Percentiles rank a stretch among this genome's conserved stretches.
These are phyloP conservation scores for Ustilago cynodontis DNA, from an alignment of 1,284 basidiomycete genomes.

Conservation along the genomic window DNA sequence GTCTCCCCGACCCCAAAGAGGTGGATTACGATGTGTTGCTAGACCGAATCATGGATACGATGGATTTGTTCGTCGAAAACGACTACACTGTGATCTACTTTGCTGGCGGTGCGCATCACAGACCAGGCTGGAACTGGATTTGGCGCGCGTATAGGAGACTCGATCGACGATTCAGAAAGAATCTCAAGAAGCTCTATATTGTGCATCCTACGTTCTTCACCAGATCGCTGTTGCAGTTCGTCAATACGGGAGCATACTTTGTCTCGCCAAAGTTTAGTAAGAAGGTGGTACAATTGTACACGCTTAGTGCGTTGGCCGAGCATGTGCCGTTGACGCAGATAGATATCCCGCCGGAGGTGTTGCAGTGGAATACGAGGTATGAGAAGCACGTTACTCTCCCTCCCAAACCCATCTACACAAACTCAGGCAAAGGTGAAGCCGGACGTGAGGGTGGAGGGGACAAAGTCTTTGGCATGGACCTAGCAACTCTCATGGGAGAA, in stretches of 20 bases:
- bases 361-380: constrained; percentile 72
- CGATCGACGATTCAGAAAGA: constrained; percentile 78
- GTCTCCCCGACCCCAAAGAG: constrained; percentile 79
- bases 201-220: constrained; percentile 88
- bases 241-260: constrained; percentile 84
- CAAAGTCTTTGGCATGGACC: constrained; percentile 81
- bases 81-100: constrained; percentile 89
- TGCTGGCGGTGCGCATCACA: constrained; percentile 80
- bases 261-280: constrained; percentile 90
- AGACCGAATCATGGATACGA: constrained; percentile 68
- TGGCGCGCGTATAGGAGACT: constrained; percentile 80
- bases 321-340: constrained; percentile 84
- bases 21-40: constrained; percentile 83
- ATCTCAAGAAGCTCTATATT: constrained; percentile 85
- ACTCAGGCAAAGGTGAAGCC: not conserved
- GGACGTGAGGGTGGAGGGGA: constrained; percentile 74
- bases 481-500: constrained; percentile 83
- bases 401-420: not conserved
- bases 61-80: constrained; percentile 74
- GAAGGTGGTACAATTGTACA: constrained; percentile 81
- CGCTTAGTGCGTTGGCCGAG: constrained; percentile 80
- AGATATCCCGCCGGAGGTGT: constrained; percentile 83
- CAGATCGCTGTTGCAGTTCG: constrained; percentile 77
- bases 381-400: constrained; percentile 35
- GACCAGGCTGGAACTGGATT: constrained; percentile 87